A percentile compares a stretch with the other conserved stretches of the same genome.
phyloP scores from a whole-genome alignment of 2,329 filamentous ascomycete species.

The Thelonectria blattea region DNA sequence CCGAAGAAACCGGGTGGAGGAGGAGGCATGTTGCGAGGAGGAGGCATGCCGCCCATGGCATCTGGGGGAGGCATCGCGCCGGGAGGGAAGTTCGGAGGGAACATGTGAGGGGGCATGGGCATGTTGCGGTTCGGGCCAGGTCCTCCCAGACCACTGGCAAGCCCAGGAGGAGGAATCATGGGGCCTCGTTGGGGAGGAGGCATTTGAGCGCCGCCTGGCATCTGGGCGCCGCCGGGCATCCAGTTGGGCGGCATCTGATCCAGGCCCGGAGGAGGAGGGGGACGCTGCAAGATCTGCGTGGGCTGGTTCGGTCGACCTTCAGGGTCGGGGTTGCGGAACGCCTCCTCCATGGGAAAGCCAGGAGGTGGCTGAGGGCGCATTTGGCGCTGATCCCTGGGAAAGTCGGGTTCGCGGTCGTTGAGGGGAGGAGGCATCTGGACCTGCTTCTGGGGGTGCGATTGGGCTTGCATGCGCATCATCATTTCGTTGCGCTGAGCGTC shows the following conservation, averaged over 20 bases:
- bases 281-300: slow-evolving; percentile 69
- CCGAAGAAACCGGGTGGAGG: slow-evolving; percentile 65
- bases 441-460: slow-evolving; percentile 49
- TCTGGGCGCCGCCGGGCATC: slow-evolving; percentile 39
- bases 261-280: slow-evolving; percentile 64
- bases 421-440: slow-evolving; percentile 45
- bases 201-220: slow-evolving; percentile 51
- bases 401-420: slow-evolving; percentile 57
- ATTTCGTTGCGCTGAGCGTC: slow-evolving; percentile 60
- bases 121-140: slow-evolving; percentile 45
- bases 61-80: slow-evolving; percentile 55
- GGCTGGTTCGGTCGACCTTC: slow-evolving; percentile 59
- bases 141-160: slow-evolving; percentile 42
- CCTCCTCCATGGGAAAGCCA: slow-evolving; percentile 59
- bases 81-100: slow-evolving; percentile 66
- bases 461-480: slow-evolving; percentile 52
- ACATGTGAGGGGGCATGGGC: slow-evolving; percentile 62
- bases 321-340: slow-evolving; percentile 55
- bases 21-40: slow-evolving; percentile 59
- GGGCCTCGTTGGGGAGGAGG: slow-evolving; percentile 53
- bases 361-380: slow-evolving; percentile 55
- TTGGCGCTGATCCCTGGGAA: slow-evolving; percentile 47
- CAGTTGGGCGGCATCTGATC: slow-evolving; percentile 65
- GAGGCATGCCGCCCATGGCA: slow-evolving; percentile 55
- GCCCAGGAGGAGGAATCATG: slow-evolving; percentile 68